phyloP scores from a whole-genome alignment of 2,329 filamentous ascomycete species.

The Didymosphaeria variabile region DNA sequence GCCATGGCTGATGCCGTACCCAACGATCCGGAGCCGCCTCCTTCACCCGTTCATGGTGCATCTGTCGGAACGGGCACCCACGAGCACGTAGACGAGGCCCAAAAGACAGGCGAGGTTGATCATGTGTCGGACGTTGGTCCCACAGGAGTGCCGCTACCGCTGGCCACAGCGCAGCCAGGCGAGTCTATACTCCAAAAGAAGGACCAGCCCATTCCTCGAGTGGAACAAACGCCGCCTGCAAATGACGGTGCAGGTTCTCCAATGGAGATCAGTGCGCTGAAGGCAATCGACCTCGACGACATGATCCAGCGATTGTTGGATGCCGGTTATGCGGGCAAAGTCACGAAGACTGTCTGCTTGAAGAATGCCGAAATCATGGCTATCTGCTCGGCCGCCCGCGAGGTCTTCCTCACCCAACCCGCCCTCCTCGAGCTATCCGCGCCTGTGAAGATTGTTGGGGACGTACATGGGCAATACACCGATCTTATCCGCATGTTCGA shows the following conservation, averaged over 20 bases:
- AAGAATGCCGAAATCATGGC: conserved; percentile 98
- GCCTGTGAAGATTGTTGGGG: conserved; percentile 96
- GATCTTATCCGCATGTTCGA: conserved; percentile 97
- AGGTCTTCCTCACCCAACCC: conserved; percentile 90
- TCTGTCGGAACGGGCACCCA: conserved; percentile 77
- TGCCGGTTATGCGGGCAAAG: conserved; percentile 93
- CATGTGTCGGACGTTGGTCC: conserved; percentile 92
- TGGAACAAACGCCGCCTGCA: conserved; percentile 58
- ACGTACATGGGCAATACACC: conserved; percentile 96
- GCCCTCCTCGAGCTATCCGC: conserved; percentile 90
- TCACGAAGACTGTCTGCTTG: conserved; percentile 95
- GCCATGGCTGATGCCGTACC: conserved; percentile 44
- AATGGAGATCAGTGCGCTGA: conserved; percentile 89
- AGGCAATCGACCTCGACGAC: conserved; percentile 93
- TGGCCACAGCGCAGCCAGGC: conserved; percentile 73
- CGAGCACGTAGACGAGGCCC: conserved; percentile 76
- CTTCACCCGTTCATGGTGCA: conserved; percentile 85
- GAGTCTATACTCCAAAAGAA: conserved; percentile 90
- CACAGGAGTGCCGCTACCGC: conserved; percentile 66
- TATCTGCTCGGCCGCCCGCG: conserved; percentile 87
- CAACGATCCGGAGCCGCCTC: conserved; percentile 65
- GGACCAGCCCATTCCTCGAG: conserved; percentile 72
- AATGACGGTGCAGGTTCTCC: conserved; percentile 63
- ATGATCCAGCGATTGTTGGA: conserved; percentile 95
- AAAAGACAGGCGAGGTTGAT: conserved; percentile 89